Evolutionary conservation across 2,329 filamentous ascomycete genomes (phyloP), one percentile per base, ranked within the genome.

Genomic region (Sclerotinia minor): DNA sequence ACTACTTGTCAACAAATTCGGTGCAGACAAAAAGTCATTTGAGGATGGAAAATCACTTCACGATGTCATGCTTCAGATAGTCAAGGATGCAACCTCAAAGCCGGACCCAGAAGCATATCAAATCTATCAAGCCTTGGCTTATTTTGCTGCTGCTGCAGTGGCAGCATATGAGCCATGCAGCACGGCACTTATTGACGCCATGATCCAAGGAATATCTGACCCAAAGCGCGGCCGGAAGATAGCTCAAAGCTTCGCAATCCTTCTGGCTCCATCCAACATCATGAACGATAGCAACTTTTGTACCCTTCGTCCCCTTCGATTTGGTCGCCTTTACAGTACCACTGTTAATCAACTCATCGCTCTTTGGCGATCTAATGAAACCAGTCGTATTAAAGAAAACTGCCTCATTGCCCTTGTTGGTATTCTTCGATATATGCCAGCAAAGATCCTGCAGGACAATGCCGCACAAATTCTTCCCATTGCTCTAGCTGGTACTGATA

Each of bases 1-100:
- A 52, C 65, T 77, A 5, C 57, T 76, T 0, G 68, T 77, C 17
- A 77, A 76, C 60, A 77, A 77, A 49, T 77, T 75, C 35, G 63
- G 64, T 49, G 75, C 72, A 7, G 47, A 70, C n/a, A 69, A 59
- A 9, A 61, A 67, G 9, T 41, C 41, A 15, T 54, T 69, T 13
- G 26, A 64, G 8, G 61, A 67, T 58, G 64, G 54, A 24, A 52
- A 35, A 19, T 64, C 24, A 19, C 47, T 73, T 11, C 58, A 73
- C 19, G n/a, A 71, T 15, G 17, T 70, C 19, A 70, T 76, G 64
- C 52, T 69, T 11, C 49, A 65, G 3, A 38, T 71, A 0, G 59
- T 74, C 13, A 50, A 68, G 4, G 53, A 6, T 29, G 32, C 53
- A 29, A 8, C 60, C n/a, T 58, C 61, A 11, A 49, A 68, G 5